These are phyloP conservation scores for Globisporangium polare DNA, from an alignment of 352 stramenopile species.

Conservation along the genomic window DNA sequence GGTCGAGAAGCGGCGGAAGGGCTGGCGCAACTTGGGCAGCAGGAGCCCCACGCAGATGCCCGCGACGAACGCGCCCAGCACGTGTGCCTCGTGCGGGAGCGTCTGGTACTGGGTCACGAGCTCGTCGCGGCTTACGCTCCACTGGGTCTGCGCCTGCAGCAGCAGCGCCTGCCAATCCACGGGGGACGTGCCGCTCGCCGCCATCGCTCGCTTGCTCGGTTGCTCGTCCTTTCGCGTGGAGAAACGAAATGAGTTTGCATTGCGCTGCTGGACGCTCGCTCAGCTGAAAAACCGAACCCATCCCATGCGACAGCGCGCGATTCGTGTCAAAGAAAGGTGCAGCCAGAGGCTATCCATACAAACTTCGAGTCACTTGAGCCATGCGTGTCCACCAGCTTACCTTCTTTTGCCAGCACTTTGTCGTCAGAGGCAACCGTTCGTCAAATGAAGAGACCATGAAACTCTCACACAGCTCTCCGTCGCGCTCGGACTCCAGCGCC, in stretches of 20 bases:
- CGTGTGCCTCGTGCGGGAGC: constrained; percentile 32
- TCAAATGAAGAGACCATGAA: too few species aligned
- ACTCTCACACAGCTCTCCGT: too few species aligned
- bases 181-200: not conserved
- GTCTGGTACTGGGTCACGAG: constrained; percentile 22
- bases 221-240: not conserved
- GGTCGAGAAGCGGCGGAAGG: constrained; percentile 68
- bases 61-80: constrained; percentile 47
- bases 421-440: too few species aligned
- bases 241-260: constrained; percentile 2
- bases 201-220: constrained; percentile 1
- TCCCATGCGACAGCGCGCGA: constrained; percentile 1
- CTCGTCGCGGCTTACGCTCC: not conserved
- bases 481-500: too few species aligned
- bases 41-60: constrained; percentile 55
- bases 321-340: not conserved
- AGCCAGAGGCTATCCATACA: not conserved
- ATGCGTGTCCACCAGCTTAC: not conserved
- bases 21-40: constrained; percentile 48
- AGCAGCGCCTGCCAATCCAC: constrained; percentile 18
- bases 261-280: constrained; percentile 2
- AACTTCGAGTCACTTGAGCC: not conserved
- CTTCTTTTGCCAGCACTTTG: too few species aligned
- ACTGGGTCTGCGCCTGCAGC: constrained; percentile 12
- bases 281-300: constrained; percentile 4